Conservation (phyloP, 148 eudicot species). For the Spergularia marina region DNA sequence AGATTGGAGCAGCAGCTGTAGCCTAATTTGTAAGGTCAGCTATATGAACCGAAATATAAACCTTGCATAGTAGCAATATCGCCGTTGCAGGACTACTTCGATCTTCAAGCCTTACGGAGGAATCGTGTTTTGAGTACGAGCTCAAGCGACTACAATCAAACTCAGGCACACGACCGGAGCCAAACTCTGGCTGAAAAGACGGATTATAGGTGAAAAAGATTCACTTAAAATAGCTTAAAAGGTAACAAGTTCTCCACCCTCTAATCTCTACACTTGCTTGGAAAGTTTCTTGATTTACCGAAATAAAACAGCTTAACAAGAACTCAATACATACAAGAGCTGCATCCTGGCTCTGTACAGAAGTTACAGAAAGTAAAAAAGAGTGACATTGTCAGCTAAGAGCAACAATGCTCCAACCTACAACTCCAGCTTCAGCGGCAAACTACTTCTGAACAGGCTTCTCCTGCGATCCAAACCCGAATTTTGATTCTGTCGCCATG, state of each 20-base stretch:
- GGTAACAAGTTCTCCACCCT: conserved; percentile 11
- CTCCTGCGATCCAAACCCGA: conserved; percentile 18
- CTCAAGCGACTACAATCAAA: no score
- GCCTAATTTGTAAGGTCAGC: no score
- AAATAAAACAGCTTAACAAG: conserved; percentile 20
- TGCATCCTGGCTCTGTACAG: conserved; percentile 41
- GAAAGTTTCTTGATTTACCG: conserved; percentile 27
- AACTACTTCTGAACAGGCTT: conserved; percentile 30
- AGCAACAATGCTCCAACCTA: conserved; percentile 26
- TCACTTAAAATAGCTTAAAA: conserved; percentile 9
- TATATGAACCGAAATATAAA: no score
- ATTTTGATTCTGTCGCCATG: conserved; percentile 15
- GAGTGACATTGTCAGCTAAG: conserved; percentile 23
- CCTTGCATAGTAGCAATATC: no score
- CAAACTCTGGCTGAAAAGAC: neutral
- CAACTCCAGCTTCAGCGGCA: conserved; percentile 6
- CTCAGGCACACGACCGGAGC: no score
- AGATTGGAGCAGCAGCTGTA: no score
- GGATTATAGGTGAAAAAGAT: conserved; percentile 4
- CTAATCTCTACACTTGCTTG: conserved; percentile 23
- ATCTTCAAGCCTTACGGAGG: no score
- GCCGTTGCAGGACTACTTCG: no score
- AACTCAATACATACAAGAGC: conserved; percentile 37
- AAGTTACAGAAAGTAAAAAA: conserved; percentile 27
- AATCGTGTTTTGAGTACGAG: no score